Conservation (phyloP, 169 alveolate species). For the Besnoitia besnoiti region DNA sequence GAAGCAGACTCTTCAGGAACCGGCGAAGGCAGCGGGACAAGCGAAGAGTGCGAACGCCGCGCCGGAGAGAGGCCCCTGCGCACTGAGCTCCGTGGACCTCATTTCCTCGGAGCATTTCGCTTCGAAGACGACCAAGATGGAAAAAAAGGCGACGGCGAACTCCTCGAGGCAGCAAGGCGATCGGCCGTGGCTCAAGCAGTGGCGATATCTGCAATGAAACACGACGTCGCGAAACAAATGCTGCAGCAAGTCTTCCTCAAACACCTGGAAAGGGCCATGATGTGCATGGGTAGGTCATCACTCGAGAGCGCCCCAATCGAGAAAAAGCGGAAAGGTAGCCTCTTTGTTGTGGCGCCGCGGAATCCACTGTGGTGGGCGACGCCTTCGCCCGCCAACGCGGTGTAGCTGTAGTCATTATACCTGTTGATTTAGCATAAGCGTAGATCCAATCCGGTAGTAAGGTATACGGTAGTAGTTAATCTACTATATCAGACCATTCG, state of each 20-base stretch:
- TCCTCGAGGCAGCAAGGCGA: not conserved
- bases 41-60: not conserved
- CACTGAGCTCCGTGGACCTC: too few species aligned
- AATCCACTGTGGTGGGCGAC: not conserved
- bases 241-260: conserved; percentile 12
- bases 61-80: too few species aligned
- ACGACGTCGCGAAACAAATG: not conserved
- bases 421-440: too few species aligned
- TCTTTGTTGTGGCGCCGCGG: not conserved
- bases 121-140: too few species aligned
- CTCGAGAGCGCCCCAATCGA: not conserved
- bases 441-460: too few species aligned
- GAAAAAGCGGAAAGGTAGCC: not conserved
- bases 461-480: too few species aligned
- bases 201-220: not conserved
- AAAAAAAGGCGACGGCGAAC: not conserved
- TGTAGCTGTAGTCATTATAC: too few species aligned
- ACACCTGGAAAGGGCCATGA: conserved; percentile 21
- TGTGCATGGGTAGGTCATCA: not conserved
- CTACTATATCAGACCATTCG: too few species aligned
- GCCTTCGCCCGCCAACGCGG: not conserved
- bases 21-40: not conserved
- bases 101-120: too few species aligned
- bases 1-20: not conserved
- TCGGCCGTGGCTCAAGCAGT: conserved; percentile 22